Percentiles rank a stretch among this genome's conserved stretches.
Conservation (phyloP, 73 alveolate genomes). For the Paramecium octaurelia region DNA sequence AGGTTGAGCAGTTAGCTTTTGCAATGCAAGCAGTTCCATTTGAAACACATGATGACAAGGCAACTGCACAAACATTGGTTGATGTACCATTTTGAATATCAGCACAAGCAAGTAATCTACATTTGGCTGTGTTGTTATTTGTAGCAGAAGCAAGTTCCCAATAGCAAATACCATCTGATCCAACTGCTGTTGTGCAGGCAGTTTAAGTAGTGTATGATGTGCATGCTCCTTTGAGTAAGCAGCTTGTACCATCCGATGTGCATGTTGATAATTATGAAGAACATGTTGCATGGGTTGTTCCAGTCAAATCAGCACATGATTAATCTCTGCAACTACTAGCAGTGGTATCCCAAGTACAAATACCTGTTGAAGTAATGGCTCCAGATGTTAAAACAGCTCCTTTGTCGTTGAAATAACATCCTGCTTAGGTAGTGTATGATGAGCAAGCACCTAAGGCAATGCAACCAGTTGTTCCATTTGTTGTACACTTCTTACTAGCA, state of each 20-base stretch:
- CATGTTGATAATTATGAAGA: neutral
- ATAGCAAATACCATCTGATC: neutral
- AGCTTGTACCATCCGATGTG: neutral
- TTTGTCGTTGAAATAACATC: neutral
- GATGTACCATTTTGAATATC: neutral
- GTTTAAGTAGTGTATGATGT: neutral
- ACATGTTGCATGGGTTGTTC: neutral
- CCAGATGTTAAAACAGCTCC: neutral
- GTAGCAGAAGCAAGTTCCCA: neutral
- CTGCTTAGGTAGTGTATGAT: neutral
- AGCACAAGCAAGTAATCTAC: neutral
- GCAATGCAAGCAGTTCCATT: neutral
- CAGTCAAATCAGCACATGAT: neutral
- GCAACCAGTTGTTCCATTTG: conserved; percentile 13
- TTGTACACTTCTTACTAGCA: neutral
- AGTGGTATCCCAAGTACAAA: neutral
- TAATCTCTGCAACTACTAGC: neutral
- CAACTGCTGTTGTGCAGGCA: neutral
- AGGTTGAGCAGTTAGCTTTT: neutral
- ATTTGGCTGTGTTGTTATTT: neutral
- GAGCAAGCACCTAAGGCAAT: neutral
- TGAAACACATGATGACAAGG: neutral
- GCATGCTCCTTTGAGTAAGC: neutral
- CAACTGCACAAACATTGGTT: neutral
- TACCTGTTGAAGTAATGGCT: neutral